Conservation (phyloP, 2,329 filamentous ascomycete species). For the Xylariaceae sp. region DNA sequence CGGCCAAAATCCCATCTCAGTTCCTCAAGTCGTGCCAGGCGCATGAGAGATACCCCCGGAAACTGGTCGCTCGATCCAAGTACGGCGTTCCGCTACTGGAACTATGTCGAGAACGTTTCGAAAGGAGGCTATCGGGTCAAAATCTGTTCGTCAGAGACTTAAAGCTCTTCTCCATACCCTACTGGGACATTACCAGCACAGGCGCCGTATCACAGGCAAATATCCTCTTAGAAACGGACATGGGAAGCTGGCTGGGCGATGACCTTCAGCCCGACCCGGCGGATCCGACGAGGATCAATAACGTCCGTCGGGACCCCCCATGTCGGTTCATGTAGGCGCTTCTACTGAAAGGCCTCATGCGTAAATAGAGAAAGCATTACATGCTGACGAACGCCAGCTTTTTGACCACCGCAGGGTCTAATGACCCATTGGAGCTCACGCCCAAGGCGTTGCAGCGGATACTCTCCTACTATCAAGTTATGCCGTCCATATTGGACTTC, state of each 20-base stretch:
- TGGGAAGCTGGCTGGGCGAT: not conserved
- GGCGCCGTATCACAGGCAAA: not conserved
- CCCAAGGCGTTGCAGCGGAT: slow-evolving; percentile 14
- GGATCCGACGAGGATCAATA: not conserved
- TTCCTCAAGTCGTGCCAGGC: not conserved
- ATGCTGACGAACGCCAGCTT: not conserved
- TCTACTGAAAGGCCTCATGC: not conserved
- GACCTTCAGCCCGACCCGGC: not conserved
- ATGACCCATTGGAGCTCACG: slow-evolving; percentile 6
- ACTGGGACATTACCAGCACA: not conserved
- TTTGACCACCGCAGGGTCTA: not conserved
- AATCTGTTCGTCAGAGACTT: not conserved
- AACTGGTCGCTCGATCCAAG: not conserved
- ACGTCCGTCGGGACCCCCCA: not conserved
- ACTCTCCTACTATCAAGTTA: slow-evolving; percentile 22
- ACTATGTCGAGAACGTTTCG: not conserved
- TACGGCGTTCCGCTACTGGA: not conserved
- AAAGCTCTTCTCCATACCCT: not conserved
- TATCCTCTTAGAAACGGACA: not conserved
- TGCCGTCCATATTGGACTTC: slow-evolving; percentile 20
- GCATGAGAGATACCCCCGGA: not conserved
- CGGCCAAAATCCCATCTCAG: not conserved
- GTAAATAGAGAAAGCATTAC: not conserved
- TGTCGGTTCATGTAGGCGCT: not conserved
- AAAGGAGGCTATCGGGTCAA: not conserved